Percentiles rank a stretch among this genome's conserved stretches.
Evolutionary conservation across 2,329 filamentous ascomycete species (phyloP).

Genomic region (Neofusicoccum sp.): DNA sequence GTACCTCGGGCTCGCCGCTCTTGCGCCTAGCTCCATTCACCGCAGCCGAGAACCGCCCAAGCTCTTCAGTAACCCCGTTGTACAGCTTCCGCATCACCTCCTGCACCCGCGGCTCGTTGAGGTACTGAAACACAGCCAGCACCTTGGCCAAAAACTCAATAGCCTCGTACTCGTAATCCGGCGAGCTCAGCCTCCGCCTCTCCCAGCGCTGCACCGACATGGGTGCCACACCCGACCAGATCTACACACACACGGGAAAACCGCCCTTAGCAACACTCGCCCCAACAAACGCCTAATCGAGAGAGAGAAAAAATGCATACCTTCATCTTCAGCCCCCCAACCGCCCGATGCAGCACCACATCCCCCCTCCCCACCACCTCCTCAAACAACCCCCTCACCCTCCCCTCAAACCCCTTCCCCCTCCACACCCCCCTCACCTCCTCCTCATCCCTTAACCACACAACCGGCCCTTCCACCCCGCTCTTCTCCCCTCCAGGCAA

Average conservation of each 20-base stretch:
- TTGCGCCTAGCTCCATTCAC: neutral
- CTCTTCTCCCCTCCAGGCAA: neutral
- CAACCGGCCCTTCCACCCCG: neutral
- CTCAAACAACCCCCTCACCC: neutral
- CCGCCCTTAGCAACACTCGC: neutral
- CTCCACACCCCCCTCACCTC: neutral
- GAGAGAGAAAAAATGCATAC: neutral
- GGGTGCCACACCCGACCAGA: neutral
- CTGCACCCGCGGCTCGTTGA: neutral
- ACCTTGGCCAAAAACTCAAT: neutral
- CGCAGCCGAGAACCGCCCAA: neutral
- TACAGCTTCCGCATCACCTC: neutral
- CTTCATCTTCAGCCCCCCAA: neutral
- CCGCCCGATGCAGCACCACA: neutral
- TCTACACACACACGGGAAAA: neutral
- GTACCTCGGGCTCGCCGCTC: neutral
- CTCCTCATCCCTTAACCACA: neutral
- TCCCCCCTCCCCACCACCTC: neutral
- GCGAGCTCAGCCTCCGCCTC: neutral
- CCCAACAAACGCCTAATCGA: neutral
- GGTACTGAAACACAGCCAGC: slow-evolving; percentile 6
- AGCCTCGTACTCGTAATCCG: slow-evolving; percentile 1
- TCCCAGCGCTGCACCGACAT: slow-evolving; percentile 7
- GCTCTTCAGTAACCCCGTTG: neutral
- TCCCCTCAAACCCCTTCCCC: neutral